Base-by-base conservation (phyloP, 371 early-diverging fungal genomes). In the Coemansia sp. region DNA sequence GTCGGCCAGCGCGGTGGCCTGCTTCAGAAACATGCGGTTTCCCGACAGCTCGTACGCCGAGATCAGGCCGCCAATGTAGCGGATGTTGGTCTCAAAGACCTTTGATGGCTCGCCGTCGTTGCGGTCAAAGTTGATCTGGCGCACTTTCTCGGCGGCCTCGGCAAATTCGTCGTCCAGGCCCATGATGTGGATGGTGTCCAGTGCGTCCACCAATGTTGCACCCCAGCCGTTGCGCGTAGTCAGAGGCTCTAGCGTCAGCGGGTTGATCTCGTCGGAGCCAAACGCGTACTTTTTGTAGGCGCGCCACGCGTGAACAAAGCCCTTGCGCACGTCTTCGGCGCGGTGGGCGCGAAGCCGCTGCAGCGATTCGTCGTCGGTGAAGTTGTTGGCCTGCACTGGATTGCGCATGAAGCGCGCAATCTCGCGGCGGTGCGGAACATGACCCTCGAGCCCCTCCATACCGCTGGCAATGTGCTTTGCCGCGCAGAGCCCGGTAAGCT, bases 31-130 rank as follows among this genome's bases (percentile, higher is more conserved):
- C n/a, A 88, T 36, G 2, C 71, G 59, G 55, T 93, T 89, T 18
- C 64, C 62, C 5, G 78, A 86, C 32, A 94, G 79, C 67, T 93
- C 86, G 57, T 92, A 88, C 0, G 93, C 90, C 34, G 89, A 87
- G n/a, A 95, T 69, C 16, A 95, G 77, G 5, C 94, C 94, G 9
- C 97, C 98, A 7, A 97, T 77, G 5, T 94, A 85, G 14, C 98
- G 90, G 55, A 97, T 97, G 6, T 90, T 94, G 2, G 92, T 91
- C 78, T 97, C 98, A 75, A 97, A 97, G 11, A 95, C 85, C 64
- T 90, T 92, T 33, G 95, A 64, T 3, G 70, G 69, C 62, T 64
- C 67, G 24, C 68, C 66, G 14, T 72, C 65, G 52, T 74, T 77
- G 77, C 86, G 81, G 67, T 86, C 81, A 69, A 90, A 90, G 50